Conservation (phyloP, 2,329 filamentous ascomycete species). For the Fusarium dimerum region DNA sequence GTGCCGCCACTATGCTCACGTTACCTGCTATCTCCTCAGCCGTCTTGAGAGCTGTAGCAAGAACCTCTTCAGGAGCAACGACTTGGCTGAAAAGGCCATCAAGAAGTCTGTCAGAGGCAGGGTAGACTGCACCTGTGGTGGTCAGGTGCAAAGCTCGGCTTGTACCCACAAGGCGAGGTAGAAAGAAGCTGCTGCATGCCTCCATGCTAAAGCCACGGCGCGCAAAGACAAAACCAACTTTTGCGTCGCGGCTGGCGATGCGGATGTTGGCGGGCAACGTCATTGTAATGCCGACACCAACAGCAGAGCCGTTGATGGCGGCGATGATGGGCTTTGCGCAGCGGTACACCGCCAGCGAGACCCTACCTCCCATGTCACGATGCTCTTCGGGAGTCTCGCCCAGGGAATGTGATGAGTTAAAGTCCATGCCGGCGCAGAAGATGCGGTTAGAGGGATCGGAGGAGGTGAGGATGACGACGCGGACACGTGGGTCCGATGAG, state of each 20-base stretch:
- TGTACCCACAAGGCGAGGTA: slow-evolving; percentile 68
- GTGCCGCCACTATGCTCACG: slow-evolving; percentile 63
- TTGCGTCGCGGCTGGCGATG: slow-evolving; percentile 57
- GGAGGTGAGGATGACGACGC: slow-evolving; percentile 55
- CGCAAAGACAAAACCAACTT: slow-evolving; percentile 74
- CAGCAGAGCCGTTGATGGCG: slow-evolving; percentile 60
- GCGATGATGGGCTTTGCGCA: slow-evolving; percentile 61
- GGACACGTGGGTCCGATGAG: slow-evolving; percentile 55
- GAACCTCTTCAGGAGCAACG: slow-evolving; percentile 59
- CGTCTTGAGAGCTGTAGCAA: slow-evolving; percentile 65
- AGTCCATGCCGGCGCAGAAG: slow-evolving; percentile 62
- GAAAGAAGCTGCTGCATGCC: slow-evolving; percentile 69
- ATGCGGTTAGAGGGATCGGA: slow-evolving; percentile 48
- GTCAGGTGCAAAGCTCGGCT: slow-evolving; percentile 64
- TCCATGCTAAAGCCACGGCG: slow-evolving; percentile 72
- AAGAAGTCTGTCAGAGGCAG: slow-evolving; percentile 50
- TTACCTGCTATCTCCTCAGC: slow-evolving; percentile 68
- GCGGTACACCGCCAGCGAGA: slow-evolving; percentile 55
- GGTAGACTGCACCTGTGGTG: slow-evolving; percentile 66
- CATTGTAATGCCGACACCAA: slow-evolving; percentile 64
- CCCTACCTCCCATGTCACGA: slow-evolving; percentile 54
- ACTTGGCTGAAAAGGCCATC: slow-evolving; percentile 67
- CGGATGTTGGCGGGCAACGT: slow-evolving; percentile 56
- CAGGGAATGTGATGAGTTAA: slow-evolving; percentile 38
- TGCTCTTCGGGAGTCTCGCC: slow-evolving; percentile 34